phyloP scores from a whole-genome alignment of 2,329 filamentous ascomycete genomes.

The Scorias spongiosa region DNA sequence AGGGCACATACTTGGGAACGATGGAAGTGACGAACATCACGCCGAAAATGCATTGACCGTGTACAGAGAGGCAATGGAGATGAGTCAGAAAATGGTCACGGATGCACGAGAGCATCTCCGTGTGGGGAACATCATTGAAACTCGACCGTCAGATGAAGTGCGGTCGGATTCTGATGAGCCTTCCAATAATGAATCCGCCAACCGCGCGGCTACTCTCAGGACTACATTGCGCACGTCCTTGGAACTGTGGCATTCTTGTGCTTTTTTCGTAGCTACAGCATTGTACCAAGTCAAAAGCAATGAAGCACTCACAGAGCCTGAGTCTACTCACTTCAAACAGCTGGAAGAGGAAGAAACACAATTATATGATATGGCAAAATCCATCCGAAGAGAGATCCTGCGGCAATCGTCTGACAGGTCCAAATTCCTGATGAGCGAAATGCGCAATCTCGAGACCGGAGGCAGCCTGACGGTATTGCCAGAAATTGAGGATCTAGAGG shows the following conservation, averaged over 20 bases:
- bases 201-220: slow-evolving; percentile 23
- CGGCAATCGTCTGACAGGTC: slow-evolving; percentile 41
- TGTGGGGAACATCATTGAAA: slow-evolving; percentile 2
- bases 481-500: slow-evolving; percentile 32
- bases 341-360: slow-evolving; percentile 57
- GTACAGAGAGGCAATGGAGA: slow-evolving; percentile 41
- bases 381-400: slow-evolving; percentile 65
- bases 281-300: slow-evolving; percentile 72
- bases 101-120: slow-evolving; percentile 50
- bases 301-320: slow-evolving; percentile 44
- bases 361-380: slow-evolving; percentile 65
- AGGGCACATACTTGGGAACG: slow-evolving; percentile 69
- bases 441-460: slow-evolving; percentile 29
- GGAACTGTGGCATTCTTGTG: slow-evolving; percentile 65
- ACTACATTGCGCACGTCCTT: slow-evolving; percentile 56
- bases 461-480: slow-evolving; percentile 40
- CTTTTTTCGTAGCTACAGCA: slow-evolving; percentile 74
- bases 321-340: slow-evolving; percentile 49
- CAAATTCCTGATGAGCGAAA: slow-evolving; percentile 45
- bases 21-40: slow-evolving; percentile 35
- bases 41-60: slow-evolving; percentile 53
- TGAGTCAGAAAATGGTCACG: slow-evolving; percentile 36
- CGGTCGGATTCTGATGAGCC: neutral
- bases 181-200: slow-evolving; percentile 1
- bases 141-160: neutral